Conservation (phyloP, 1,139 yeast genomes). For the Kodamaea plutei region DNA sequence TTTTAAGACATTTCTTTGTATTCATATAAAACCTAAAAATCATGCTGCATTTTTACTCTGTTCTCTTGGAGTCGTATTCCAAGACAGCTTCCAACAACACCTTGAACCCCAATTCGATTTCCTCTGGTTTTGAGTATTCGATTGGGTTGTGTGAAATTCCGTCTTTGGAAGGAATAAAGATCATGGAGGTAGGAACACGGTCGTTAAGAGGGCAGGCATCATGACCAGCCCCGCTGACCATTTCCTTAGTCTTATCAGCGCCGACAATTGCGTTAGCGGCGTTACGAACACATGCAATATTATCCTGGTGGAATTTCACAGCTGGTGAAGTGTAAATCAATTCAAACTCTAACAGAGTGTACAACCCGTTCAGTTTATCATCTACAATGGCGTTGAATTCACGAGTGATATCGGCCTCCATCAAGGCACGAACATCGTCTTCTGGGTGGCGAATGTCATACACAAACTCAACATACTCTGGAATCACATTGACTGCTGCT, state of each 20-base stretch:
- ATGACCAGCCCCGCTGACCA: constrained; percentile 71
- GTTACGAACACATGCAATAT: constrained; percentile 47
- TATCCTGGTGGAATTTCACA: constrained; percentile 48
- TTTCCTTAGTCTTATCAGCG: constrained; percentile 35
- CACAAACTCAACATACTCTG: constrained; percentile 54
- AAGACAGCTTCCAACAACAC: constrained; percentile 58
- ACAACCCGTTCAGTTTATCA: constrained; percentile 13
- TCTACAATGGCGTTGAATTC: constrained; percentile 35
- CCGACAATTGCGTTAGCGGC: constrained; percentile 51
- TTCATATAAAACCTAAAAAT: too few species aligned
- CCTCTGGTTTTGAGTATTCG: constrained; percentile 62
- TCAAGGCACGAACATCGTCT: constrained; percentile 40
- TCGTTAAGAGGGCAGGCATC: constrained; percentile 60
- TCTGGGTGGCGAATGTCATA: constrained; percentile 55
- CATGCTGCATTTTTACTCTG: constrained; percentile 3
- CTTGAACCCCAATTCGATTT: constrained; percentile 55
- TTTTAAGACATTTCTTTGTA: too few species aligned
- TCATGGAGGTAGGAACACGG: constrained; percentile 67
- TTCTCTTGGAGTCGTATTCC: constrained; percentile 38
- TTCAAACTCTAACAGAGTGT: constrained; percentile 33
- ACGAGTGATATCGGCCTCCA: constrained; percentile 34
- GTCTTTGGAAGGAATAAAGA: constrained; percentile 65
- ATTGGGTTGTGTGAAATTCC: constrained; percentile 70
- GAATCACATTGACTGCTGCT: constrained; percentile 62
- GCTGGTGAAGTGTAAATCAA: constrained; percentile 49